These are phyloP conservation scores for Hyphopichia buzzinii DNA, from an alignment of 1,139 yeast genomes.

Conservation along the genomic window DNA sequence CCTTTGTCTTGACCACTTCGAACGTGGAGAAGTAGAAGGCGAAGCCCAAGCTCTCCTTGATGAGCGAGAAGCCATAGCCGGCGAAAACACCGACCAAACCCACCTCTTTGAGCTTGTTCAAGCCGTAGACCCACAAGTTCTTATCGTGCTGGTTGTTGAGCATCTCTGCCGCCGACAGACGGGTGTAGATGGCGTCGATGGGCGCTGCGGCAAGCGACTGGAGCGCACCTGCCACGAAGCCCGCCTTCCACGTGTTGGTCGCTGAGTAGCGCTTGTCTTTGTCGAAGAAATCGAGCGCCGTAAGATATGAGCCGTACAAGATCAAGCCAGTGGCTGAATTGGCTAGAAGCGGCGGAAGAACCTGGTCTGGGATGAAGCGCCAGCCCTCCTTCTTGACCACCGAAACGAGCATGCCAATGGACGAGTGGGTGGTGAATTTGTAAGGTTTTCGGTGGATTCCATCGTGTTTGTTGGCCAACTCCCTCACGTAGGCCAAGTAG, in stretches of 20 bases:
- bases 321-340: conserved; percentile 86
- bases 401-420: conserved; percentile 66
- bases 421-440: conserved; percentile 70
- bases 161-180: conserved; percentile 75
- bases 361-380: conserved; percentile 80
- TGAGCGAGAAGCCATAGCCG: conserved; percentile 72
- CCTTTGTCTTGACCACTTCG: conserved; percentile 74
- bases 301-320: conserved; percentile 75
- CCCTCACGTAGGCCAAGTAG: conserved; percentile 66
- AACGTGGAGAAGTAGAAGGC: conserved; percentile 84
- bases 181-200: conserved; percentile 82
- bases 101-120: conserved; percentile 63
- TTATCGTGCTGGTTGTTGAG: conserved; percentile 60
- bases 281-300: conserved; percentile 39
- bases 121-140: conserved; percentile 76
- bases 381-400: conserved; percentile 81
- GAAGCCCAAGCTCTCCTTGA: conserved; percentile 84
- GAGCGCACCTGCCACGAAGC: conserved; percentile 79
- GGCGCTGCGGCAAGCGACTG: conserved; percentile 96
- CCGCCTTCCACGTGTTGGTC: conserved; percentile 71
- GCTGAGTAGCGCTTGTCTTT: conserved; percentile 25
- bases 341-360: conserved; percentile 83
- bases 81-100: conserved; percentile 88
- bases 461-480: conserved; percentile 47
- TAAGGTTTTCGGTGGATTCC: conserved; percentile 58